A percentile compares a stretch with the other conserved stretches of the same genome.
Evolutionary conservation across 176 grass and related monocot species (phyloP).

Genomic region (Areca catechu): DNA sequence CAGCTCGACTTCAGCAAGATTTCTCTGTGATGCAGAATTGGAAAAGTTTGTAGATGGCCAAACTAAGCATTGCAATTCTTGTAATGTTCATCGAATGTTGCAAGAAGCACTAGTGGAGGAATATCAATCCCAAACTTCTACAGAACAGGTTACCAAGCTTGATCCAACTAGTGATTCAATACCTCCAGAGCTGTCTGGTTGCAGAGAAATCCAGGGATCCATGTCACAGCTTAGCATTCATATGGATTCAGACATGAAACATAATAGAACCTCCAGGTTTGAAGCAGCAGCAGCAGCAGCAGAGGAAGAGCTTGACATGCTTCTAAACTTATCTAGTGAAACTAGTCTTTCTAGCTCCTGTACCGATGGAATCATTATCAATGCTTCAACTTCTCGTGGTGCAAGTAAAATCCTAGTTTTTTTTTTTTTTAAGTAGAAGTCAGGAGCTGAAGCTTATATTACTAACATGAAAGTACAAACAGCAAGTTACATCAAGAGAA

Average conservation of each 20-base stretch:
- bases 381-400: too few species aligned
- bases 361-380: too few species aligned
- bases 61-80: too few species aligned
- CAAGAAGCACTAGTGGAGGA: conserved; percentile 14
- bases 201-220: conserved; percentile 23
- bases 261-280: conserved; percentile 8
- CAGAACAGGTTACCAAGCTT: neutral
- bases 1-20: conserved; percentile 5
- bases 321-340: conserved; percentile 46
- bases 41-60: conserved; percentile 12
- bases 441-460: too few species aligned
- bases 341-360: too few species aligned
- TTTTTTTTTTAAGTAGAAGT: too few species aligned
- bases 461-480: too few species aligned
- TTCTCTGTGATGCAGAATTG: conserved; percentile 2
- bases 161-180: neutral
- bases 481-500: too few species aligned
- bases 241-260: conserved; percentile 7
- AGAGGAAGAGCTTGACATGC: conserved; percentile 64
- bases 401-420: too few species aligned
- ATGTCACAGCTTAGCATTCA: neutral
- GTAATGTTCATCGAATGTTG: conserved; percentile 6
- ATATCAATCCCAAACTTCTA: conserved; percentile 14
- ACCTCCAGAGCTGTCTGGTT: neutral
- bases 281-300: conserved; percentile 37